Percentiles rank a stretch among this genome's conserved stretches.
Evolutionary conservation across 495 filamentous ascomycete species (phyloP).

Genomic region (Neurospora sp.): DNA sequence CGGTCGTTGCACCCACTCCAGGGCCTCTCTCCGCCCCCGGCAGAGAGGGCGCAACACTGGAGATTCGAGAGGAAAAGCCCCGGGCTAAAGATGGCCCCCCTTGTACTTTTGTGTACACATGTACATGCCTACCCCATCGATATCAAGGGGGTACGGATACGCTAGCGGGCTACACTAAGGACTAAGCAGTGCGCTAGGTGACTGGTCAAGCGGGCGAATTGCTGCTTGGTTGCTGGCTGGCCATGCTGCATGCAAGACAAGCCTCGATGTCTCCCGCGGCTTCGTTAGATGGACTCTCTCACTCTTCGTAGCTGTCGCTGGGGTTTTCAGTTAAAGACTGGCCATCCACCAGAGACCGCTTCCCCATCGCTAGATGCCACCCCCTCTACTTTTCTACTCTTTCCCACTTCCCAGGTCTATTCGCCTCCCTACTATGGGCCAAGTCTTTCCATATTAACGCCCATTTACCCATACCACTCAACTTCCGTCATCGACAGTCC

Average conservation of each 20-base stretch:
- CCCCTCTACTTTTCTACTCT: conserved; percentile 2
- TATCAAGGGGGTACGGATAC: conserved; percentile 1
- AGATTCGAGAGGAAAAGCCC: neutral
- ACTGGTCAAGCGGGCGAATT: neutral
- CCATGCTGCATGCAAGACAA: neutral
- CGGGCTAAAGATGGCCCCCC: neutral
- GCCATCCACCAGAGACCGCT: neutral
- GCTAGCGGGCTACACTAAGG: conserved; percentile 3
- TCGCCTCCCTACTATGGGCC: conserved; percentile 19
- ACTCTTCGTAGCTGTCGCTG: neutral
- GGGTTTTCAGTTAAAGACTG: conserved; percentile 8
- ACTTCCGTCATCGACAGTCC: conserved; percentile 25
- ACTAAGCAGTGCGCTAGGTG: conserved; percentile 8
- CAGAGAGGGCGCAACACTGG: conserved; percentile 6
- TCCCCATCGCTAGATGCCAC: conserved; percentile 4
- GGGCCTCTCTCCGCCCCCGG: conserved; percentile 12
- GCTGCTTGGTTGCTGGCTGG: neutral
- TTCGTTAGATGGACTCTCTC: neutral
- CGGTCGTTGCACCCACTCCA: conserved; percentile 18
- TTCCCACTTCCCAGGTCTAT: conserved; percentile 5
- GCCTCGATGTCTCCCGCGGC: neutral
- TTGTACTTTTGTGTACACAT: conserved; percentile 17
- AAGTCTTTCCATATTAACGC: conserved; percentile 33
- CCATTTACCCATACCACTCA: conserved; percentile 38
- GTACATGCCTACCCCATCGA: neutral